Evolutionary conservation across 2,329 filamentous ascomycete genomes (phyloP), one percentile per base, ranked within the genome.

Genomic region (Cordyceps fumosorosea): DNA sequence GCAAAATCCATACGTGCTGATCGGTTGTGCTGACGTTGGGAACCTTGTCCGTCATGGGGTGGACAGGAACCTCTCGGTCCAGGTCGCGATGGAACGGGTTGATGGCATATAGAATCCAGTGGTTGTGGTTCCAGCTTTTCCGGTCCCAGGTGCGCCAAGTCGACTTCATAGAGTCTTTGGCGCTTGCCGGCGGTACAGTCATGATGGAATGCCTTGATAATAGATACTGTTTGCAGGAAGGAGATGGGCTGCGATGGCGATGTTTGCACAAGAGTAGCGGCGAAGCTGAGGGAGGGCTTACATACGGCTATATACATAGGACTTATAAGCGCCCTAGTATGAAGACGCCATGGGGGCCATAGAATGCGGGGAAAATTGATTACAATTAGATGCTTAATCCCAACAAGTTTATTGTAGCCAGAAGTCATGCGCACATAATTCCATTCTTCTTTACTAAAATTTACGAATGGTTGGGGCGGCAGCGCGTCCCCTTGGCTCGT

Each of bases 41-140:
- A 29, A 78, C 69, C 24, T 71, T 71, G 34, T 78, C 76, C 0
- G 67, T 66, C 65, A 77, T 78, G 6, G 66, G 37, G 64, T 75
- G 72, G 6, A 77, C 68, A 0, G 75, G 76, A 1, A 76, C 67
- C 1, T 69, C 64, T 34, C 71, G 67, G 42, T 74, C 66, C 32
- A 73, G 68, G 29, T 63, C 45, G 8, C 56, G 20, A 4, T 67
- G 69, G 24, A 74, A 68, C 22, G 69, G 65, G 54, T 68, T 68
- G 11, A 74, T 64, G 3, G 67, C 42, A 42, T 75, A 69, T 32
- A 70, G 64, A 29, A 73, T 62, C 68, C 68, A 72, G 64, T 74
- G 72, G 29, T 65, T 62, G 11, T 65, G 6, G 18, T 66, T 70
- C 73, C 73, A 74, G 10, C 66, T 47, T 22, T 66, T 64, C 12